A percentile compares a stretch with the other conserved stretches of the same genome.
phyloP scores from a whole-genome alignment of 345 rosid species.

The Citrus maxima region DNA sequence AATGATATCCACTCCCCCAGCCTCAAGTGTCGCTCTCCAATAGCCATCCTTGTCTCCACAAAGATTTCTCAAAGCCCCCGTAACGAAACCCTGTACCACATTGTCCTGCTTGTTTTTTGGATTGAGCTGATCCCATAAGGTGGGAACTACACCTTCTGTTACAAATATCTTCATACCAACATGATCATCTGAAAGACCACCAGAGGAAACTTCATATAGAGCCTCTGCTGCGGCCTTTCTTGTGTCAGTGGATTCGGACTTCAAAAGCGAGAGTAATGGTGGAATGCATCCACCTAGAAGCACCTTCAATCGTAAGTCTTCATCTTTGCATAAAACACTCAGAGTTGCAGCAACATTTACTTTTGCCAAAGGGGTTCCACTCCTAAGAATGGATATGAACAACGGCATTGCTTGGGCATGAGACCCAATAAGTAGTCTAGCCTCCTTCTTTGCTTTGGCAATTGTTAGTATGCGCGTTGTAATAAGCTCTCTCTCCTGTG shows the following conservation, averaged over 20 bases:
- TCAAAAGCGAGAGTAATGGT: conserved; percentile 74
- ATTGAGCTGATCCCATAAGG: conserved; percentile 77
- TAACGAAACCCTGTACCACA: conserved; percentile 74
- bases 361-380: conserved; percentile 66
- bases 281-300: conserved; percentile 93
- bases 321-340: conserved; percentile 70
- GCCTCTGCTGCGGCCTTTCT: conserved; percentile 84
- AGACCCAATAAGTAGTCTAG: conserved; percentile 64
- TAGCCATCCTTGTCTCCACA: conserved; percentile 70
- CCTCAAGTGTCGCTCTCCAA: conserved; percentile 69
- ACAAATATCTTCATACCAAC: conserved; percentile 84
- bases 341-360: conserved; percentile 67
- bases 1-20: conserved; percentile 71
- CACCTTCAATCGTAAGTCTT: conserved; percentile 68
- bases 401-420: conserved; percentile 85
- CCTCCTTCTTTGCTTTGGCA: conserved; percentile 68
- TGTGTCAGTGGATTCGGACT: conserved; percentile 66
- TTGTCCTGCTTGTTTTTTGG: conserved; percentile 56
- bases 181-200: conserved; percentile 73
- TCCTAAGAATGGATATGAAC: conserved; percentile 75
- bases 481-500: conserved; percentile 71
- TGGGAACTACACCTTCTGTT: conserved; percentile 81
- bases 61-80: conserved; percentile 89
- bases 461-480: conserved; percentile 66
- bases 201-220: conserved; percentile 74